Conservation (phyloP, 192 early-diverging fungal species). For the Glomus cerebriforme region DNA sequence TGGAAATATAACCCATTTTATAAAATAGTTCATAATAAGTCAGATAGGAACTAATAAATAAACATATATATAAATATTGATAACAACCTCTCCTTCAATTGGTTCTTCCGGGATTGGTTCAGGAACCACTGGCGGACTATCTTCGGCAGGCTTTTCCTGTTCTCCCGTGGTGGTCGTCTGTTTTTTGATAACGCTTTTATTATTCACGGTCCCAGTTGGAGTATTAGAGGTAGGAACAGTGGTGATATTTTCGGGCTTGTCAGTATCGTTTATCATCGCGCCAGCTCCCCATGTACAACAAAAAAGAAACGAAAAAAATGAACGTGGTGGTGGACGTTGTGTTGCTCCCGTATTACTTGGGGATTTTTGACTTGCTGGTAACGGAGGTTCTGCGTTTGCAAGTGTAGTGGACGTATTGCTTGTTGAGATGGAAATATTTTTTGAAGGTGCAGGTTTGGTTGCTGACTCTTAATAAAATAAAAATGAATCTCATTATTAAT, state of each 20-base stretch:
- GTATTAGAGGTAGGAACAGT: background rate
- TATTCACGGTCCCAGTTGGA: background rate
- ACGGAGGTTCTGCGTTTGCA: constrained; percentile 4
- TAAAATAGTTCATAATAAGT: background rate
- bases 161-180: background rate
- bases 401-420: constrained; percentile 16
- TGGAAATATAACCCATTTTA: background rate
- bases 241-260: background rate
- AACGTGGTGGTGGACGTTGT: constrained; percentile 16
- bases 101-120: background rate
- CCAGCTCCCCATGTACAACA: constrained; percentile 27
- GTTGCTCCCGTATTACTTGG: background rate
- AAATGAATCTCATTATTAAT: constrained; percentile 1
- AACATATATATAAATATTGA: background rate
- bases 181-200: background rate
- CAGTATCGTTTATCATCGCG: background rate
- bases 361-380: constrained; percentile 1
- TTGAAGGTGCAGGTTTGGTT: background rate
- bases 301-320: constrained; percentile 20
- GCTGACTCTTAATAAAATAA: constrained; percentile 4
- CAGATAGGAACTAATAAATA: too few species aligned
- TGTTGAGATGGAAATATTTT: constrained; percentile 23
- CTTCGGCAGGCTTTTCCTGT: background rate
- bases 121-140: background rate
- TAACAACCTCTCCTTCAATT: background rate